These are phyloP conservation scores for Aspergillus glaucus DNA, from an alignment of 2,329 filamentous ascomycete genomes.

Conservation along the genomic window DNA sequence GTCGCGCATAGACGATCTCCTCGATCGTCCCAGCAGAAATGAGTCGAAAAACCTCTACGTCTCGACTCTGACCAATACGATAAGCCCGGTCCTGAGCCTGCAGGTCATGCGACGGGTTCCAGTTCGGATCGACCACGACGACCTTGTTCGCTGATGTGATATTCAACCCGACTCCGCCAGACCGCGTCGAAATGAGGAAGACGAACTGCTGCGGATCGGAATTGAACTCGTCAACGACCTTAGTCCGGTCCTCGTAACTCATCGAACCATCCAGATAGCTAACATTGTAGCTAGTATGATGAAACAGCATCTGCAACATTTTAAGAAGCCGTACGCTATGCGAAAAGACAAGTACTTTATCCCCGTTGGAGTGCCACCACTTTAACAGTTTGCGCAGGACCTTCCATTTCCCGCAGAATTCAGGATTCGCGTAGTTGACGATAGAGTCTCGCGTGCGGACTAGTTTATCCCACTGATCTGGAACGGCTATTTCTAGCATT, in stretches of 20 bases:
- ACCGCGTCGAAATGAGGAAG: constrained; percentile 89
- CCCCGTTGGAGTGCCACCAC: constrained; percentile 83
- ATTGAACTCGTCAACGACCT: constrained; percentile 85
- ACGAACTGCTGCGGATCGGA: constrained; percentile 81
- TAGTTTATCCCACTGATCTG: constrained; percentile 66
- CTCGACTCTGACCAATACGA: constrained; percentile 83
- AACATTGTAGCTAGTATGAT: constrained; percentile 81
- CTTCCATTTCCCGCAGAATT: constrained; percentile 97
- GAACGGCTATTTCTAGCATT: constrained; percentile 67
- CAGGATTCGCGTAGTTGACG: constrained; percentile 71
- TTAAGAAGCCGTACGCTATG: constrained; percentile 80
- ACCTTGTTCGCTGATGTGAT: constrained; percentile 98
- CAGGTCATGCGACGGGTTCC: constrained; percentile 92
- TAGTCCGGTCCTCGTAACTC: constrained; percentile 73
- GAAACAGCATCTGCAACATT: constrained; percentile 79
- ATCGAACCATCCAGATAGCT: constrained; percentile 85
- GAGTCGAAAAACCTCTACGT: constrained; percentile 92
- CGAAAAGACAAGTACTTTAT: constrained; percentile 94
- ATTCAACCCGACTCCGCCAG: constrained; percentile 88
- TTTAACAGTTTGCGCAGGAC: constrained; percentile 77
- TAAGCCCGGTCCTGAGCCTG: constrained; percentile 96
- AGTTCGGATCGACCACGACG: constrained; percentile 93
- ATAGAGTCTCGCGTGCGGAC: constrained; percentile 73
- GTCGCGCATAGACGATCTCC: constrained; percentile 92
- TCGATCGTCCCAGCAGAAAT: constrained; percentile 90